A percentile compares a stretch with the other conserved stretches of the same genome.
These are phyloP conservation scores for Candida tetrigidarum DNA, from an alignment of 1,139 yeast species.

Conservation along the genomic window DNA sequence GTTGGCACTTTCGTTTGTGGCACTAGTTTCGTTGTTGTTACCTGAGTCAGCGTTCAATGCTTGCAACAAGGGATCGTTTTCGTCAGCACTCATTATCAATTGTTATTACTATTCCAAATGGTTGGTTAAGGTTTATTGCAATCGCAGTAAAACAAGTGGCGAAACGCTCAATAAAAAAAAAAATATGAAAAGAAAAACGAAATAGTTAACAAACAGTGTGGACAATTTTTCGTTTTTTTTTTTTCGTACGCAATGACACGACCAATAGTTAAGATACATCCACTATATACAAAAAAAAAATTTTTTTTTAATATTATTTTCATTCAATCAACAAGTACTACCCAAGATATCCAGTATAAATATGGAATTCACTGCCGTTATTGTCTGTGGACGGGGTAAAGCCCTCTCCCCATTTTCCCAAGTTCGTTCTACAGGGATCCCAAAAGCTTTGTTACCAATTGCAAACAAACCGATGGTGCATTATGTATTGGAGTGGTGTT, in stretches of 20 bases:
- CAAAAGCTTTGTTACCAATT: constrained; percentile 87
- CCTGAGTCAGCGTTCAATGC: constrained; percentile 58
- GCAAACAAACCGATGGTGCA: constrained; percentile 92
- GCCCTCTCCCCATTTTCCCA: constrained; percentile 73
- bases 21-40: constrained; percentile 18
- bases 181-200: neutral
- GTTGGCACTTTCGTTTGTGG: neutral
- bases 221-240: no score
- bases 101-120: neutral
- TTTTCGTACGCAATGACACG: neutral
- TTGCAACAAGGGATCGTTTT: constrained; percentile 72
- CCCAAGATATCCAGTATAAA: neutral
- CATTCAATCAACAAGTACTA: neutral
- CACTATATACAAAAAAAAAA: neutral
- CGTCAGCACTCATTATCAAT: constrained; percentile 55
- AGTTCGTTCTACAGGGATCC: constrained; percentile 59
- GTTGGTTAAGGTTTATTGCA: neutral
- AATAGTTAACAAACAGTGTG: no score
- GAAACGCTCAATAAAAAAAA: neutral
- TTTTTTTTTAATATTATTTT: no score
- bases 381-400: constrained; percentile 86
- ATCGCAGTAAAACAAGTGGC: constrained; percentile 2
- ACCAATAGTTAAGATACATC: neutral
- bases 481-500: constrained; percentile 93
- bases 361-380: constrained; percentile 95